Evolutionary conservation across 2,329 filamentous ascomycete genomes (phyloP).

Genomic region (Xylaria polymorpha): DNA sequence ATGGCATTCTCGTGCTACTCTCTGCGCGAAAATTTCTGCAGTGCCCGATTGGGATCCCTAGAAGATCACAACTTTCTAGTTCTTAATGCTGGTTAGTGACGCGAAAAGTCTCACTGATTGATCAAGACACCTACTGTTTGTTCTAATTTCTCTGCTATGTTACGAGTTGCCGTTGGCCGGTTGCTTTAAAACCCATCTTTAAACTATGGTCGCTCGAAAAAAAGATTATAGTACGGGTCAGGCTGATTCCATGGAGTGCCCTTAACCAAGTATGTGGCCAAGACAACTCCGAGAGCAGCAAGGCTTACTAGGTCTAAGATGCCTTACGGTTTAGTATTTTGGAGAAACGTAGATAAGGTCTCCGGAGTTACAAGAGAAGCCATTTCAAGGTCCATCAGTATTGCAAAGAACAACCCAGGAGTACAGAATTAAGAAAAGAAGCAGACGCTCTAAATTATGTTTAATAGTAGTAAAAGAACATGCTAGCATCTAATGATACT

Average conservation of each 20-base stretch:
- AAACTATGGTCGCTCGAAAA: slow-evolving; percentile 8
- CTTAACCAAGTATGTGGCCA: neutral
- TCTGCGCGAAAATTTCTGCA: slow-evolving; percentile 8
- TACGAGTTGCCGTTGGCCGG: neutral
- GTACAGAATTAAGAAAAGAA: neutral
- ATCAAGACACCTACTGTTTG: neutral
- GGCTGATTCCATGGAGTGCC: slow-evolving; percentile 8
- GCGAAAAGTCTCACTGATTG: neutral
- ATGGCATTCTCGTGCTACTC: slow-evolving; percentile 17
- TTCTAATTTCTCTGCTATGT: slow-evolving; percentile 7
- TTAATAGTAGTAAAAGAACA: no score
- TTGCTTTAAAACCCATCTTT: slow-evolving; percentile 17
- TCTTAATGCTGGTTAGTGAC: neutral
- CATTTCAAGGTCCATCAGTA: neutral
- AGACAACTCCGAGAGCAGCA: neutral
- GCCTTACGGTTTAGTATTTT: neutral
- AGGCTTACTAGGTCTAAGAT: slow-evolving; percentile 3
- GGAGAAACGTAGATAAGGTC: neutral
- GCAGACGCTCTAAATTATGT: no score
- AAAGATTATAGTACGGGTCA: slow-evolving; percentile 4
- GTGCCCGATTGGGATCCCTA: slow-evolving; percentile 19
- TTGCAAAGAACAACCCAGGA: neutral
- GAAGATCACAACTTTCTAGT: slow-evolving; percentile 13
- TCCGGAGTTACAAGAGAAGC: slow-evolving; percentile 2
- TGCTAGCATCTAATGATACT: no score